Conservation (phyloP, 225 moss, liverwort and hornwort species). For the Polytrichum commune region DNA sequence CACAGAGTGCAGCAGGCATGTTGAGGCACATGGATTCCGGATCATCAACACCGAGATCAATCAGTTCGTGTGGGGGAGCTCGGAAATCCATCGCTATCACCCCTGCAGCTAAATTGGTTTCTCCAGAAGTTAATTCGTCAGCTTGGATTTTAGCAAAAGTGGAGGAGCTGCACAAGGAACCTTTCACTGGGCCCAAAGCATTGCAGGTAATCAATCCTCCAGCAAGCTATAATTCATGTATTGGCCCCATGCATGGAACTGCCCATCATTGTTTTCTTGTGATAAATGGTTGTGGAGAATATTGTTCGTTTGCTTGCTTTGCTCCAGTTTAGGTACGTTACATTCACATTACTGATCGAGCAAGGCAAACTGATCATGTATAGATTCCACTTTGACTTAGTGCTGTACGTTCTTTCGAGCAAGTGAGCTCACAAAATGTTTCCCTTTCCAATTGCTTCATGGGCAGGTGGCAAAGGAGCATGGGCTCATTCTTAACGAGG, state of each 20-base stretch:
- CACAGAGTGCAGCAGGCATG: slow-evolving; percentile 17
- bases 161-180: slow-evolving; percentile 27
- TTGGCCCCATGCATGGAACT: neutral
- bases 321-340: neutral
- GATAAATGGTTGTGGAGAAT: neutral
- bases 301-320: neutral
- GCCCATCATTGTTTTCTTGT: neutral
- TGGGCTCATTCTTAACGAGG: slow-evolving; percentile 31
- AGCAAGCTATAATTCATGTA: neutral
- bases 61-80: neutral
- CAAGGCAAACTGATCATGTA: too few species aligned
- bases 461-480: slow-evolving; percentile 32
- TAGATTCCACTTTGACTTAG: too few species aligned
- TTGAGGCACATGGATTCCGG: neutral
- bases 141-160: slow-evolving; percentile 28
- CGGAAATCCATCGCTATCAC: neutral
- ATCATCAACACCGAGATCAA: neutral
- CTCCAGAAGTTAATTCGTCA: slow-evolving; percentile 27
- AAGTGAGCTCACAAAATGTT: too few species aligned
- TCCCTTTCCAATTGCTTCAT: neutral
- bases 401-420: too few species aligned
- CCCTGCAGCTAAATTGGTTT: slow-evolving; percentile 7
- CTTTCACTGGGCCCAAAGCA: slow-evolving; percentile 24
- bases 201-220: slow-evolving; percentile 18
- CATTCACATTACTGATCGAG: neutral